Base-by-base conservation (phyloP, 257 asterid genomes). In the Nicotiana obtusifolia region DNA sequence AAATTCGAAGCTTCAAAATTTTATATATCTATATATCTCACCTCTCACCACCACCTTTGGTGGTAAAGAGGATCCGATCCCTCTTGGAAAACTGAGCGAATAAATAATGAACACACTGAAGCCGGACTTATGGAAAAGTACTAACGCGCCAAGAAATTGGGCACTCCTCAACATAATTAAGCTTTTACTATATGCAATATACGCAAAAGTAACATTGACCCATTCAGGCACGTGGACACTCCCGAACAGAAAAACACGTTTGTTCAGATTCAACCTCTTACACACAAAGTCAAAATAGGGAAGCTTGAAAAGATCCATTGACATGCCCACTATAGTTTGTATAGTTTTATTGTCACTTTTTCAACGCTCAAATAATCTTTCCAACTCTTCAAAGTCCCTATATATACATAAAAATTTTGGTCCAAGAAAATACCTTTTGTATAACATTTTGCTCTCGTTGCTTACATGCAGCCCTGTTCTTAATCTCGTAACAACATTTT, bases 111-210 rank as follows among this genome's bases (percentile, higher is more conserved):
- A n/a, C 20, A 4, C 77, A n/a, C 56, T 53, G 6, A 22, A 41
- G 60, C 78, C 60, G 78, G n/a, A 22, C 7, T 71, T 71, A 44
- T 26, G 78, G 78, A 71, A 71, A 22, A 14, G 78, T n/a, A 20
- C 22, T 20, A 71, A 7, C 60, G 78, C 60, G 78, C 47, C 60
- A 22, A 20, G 78, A 44, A 71, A 44, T 44, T 41, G 24, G 78
- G 78, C 2, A 13, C 11, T 13, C 78, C 59, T 22, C 16, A 13
- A 9, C 35, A 11, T 19, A 26, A 26, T 2, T 26, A 56, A 17
- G 24, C n/a, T 17, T 7, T 56, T 53, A 4, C 2, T 56, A 19
- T 5, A 56, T 56, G 20, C 5, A 56, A 53, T 53, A 19, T 56
- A 19, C 0, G 24, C 31, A 20, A 41, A 41, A 69, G 33, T 19